Evolutionary conservation across 1,284 basidiomycete genomes (phyloP).

Genomic region (Cutaneotrichosporon dermatis): DNA sequence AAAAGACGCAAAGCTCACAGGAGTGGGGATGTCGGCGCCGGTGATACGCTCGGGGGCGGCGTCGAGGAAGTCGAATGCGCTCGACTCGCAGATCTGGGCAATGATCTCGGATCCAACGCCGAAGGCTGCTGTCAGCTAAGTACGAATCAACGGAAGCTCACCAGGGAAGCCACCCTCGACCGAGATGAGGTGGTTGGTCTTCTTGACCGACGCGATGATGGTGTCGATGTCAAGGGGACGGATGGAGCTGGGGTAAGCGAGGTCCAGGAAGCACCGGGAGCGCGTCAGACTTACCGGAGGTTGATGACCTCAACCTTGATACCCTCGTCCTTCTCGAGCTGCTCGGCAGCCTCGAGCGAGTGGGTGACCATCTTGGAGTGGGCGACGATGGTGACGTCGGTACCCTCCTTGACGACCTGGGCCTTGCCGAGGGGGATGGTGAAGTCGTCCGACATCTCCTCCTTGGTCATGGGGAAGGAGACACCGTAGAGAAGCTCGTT

Average conservation of each 20-base stretch:
- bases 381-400: constrained; percentile 91
- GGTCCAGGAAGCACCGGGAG: too few species aligned
- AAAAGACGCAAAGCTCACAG: constrained; percentile 60
- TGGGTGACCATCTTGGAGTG: constrained; percentile 96
- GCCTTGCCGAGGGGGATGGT: constrained; percentile 93
- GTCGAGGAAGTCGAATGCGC: constrained; percentile 95
- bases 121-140: constrained; percentile 56
- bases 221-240: constrained; percentile 96
- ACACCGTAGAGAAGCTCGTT: constrained; percentile 99
- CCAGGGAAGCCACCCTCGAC: constrained; percentile 97
- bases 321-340: constrained; percentile 83
- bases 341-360: constrained; percentile 86
- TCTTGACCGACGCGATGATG: constrained; percentile 92
- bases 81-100: constrained; percentile 91
- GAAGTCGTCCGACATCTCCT: constrained; percentile 93
- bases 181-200: constrained; percentile 91
- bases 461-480: constrained; percentile 89
- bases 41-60: constrained; percentile 96
- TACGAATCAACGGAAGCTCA: constrained; percentile 10
- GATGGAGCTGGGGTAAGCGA: constrained; percentile 43
- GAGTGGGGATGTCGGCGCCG: constrained; percentile 92
- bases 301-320: constrained; percentile 99
- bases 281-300: constrained; percentile 58
- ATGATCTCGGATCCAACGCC: constrained; percentile 98
- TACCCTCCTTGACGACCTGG: constrained; percentile 89